Base-by-base conservation (phyloP, 495 filamentous ascomycete species). In the Neurospora sp. region DNA sequence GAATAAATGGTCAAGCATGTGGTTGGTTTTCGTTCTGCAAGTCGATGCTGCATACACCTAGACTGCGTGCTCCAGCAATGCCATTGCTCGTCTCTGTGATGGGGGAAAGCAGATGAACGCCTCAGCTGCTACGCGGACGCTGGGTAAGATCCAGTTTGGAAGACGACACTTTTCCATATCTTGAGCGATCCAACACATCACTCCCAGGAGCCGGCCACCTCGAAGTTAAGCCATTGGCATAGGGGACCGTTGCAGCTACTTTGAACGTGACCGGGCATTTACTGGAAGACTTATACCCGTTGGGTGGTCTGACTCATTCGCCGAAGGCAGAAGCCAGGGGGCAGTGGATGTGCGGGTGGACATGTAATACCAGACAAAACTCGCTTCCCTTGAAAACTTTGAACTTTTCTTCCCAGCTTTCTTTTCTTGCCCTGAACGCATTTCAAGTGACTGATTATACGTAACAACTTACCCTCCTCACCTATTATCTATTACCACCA, bases 1-100 rank as follows among this genome's bases (percentile, higher is more conserved):
- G 79, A 82, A 80, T 76, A 76, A 78, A 79, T 76, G 76, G 79
- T 76, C 74, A 79, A 77, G 76, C 72, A 79, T 70, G 70, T 74
- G 74, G 68, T 77, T 70, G 68, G 69, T 69, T 70, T 73, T 70
- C 70, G 72, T 76, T 74, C 53, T 65, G 53, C 53, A 65, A 65
- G 12, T 65, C 53, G 27, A 65, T 65, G 27, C 53, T 27, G 53
- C 53, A 65, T 65, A 18, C 27, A 35, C 14, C 53, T 65, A 65
- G 53, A 65, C 53, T 65, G 27, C 27, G 53, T 65, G 53, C 53
- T 65, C 53, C 53, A 65, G 53, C 53, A 65, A 65, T 65, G 53
- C 53, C 53, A 18, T 35, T 65, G 27, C 53, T 65, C 31, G 27
- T 65, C 22, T 65, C 27, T 35, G 53, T 65, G 53, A 65, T 18